Conservation (phyloP, 164 flowering plant species). For the Kingdonia uniflora region DNA sequence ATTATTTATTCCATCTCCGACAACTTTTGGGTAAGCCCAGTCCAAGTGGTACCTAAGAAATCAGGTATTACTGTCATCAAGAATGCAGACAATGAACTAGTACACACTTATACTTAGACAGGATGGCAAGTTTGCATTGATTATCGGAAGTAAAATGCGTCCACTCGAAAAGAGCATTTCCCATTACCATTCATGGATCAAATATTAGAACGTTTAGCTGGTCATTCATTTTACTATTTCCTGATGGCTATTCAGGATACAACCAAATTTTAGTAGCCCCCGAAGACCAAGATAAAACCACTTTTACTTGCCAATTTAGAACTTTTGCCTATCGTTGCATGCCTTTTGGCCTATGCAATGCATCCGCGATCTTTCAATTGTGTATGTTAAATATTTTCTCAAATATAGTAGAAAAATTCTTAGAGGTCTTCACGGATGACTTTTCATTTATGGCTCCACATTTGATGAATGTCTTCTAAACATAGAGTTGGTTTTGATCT, state of each 20-base stretch:
- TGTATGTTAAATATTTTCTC: neutral
- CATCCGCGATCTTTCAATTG: neutral
- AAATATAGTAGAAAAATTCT: neutral
- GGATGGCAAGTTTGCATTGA: constrained; percentile 1
- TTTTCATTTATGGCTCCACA: neutral
- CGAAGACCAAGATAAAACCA: too few species aligned
- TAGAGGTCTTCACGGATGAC: constrained; percentile 4
- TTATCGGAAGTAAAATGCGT: neutral
- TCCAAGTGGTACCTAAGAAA: neutral
- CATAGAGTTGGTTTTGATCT: neutral
- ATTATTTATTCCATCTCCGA: neutral
- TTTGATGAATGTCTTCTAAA: neutral
- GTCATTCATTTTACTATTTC: neutral
- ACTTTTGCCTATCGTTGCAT: neutral
- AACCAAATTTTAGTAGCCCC: too few species aligned
- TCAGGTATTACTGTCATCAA: neutral
- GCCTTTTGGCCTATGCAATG: neutral
- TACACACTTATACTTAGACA: neutral
- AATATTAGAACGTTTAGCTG: neutral
- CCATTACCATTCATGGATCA: neutral
- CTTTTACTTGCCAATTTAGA: too few species aligned
- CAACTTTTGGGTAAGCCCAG: neutral
- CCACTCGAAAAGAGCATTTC: neutral
- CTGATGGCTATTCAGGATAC: neutral
- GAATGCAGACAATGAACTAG: neutral